These are phyloP conservation scores for Strobilomyces dryophilus DNA, from an alignment of 768 basidiomycete genomes.

Conservation along the genomic window DNA sequence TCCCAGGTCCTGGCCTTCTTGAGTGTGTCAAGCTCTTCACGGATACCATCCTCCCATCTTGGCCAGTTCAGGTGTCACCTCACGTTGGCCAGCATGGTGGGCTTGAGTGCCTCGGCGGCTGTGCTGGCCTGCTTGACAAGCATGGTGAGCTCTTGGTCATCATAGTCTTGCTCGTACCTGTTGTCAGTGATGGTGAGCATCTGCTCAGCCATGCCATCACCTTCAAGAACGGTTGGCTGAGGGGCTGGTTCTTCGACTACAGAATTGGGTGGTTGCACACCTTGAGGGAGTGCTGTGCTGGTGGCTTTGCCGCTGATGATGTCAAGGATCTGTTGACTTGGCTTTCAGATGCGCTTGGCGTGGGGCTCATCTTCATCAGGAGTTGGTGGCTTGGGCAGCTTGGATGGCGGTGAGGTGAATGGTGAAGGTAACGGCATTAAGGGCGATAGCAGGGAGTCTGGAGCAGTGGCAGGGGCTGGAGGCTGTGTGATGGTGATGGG, in stretches of 20 bases:
- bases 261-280: neutral
- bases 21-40: neutral
- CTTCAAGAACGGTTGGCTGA: neutral
- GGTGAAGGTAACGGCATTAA: too few species aligned
- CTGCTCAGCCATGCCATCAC: neutral
- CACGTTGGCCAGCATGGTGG: neutral
- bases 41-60: neutral
- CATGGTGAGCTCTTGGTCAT: neutral
- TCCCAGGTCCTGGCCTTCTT: neutral
- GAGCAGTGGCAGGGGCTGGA: neutral
- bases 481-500: too few species aligned
- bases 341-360: neutral
- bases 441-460: too few species aligned
- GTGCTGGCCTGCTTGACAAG: neutral
- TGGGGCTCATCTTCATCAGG: neutral
- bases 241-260: neutral
- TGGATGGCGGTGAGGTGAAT: too few species aligned
- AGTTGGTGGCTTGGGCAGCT: too few species aligned
- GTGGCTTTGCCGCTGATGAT: neutral
- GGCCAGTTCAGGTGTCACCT: neutral
- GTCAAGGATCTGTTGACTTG: neutral
- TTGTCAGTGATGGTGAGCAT: neutral
- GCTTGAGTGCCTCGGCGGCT: neutral
- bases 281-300: neutral
- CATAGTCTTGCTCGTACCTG: neutral